A percentile compares a stretch with the other conserved stretches of the same genome.
phyloP scores from a whole-genome alignment of 108 stramenopile genomes.

The Tribonema minus region DNA sequence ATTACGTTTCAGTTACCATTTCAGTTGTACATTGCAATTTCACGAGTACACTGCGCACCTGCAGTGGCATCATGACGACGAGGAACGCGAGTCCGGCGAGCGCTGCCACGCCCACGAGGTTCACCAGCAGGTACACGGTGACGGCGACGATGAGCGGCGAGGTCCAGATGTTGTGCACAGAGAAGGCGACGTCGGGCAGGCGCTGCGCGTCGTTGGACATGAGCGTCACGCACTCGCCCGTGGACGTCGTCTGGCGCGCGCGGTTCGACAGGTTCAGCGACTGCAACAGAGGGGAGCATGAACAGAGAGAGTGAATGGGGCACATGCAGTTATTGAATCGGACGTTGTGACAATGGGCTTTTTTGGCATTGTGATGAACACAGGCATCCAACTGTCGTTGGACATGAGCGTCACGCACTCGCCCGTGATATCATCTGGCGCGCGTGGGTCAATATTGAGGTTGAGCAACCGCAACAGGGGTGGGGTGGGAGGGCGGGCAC shows the following conservation, averaged over 20 bases:
- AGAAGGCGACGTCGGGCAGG: conserved; percentile 21
- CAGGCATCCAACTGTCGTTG: too few species aligned
- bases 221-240: conserved; percentile 46
- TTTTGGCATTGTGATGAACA: too few species aligned
- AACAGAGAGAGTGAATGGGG: too few species aligned
- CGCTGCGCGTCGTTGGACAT: conserved; percentile 50
- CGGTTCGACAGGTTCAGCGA: conserved; percentile 35
- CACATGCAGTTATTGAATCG: too few species aligned
- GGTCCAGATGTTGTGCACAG: conserved; percentile 38
- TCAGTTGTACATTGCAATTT: not conserved
- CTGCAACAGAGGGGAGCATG: too few species aligned
- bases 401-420: conserved; percentile 50
- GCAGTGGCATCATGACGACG: conserved; percentile 60
- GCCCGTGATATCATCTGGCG: conserved; percentile 29
- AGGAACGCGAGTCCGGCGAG: conserved; percentile 24
- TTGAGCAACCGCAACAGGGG: too few species aligned
- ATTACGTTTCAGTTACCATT: not conserved
- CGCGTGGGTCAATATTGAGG: conserved; percentile 18
- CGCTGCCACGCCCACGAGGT: conserved; percentile 61
- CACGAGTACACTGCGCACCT: too few species aligned
- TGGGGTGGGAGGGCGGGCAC: too few species aligned
- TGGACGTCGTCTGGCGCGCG: conserved; percentile 21
- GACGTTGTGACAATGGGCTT: too few species aligned
- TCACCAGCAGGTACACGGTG: conserved; percentile 10
- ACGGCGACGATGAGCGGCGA: conserved; percentile 5